Conservation (phyloP, 495 filamentous ascomycete species). For the Geoglossum glabrum region DNA sequence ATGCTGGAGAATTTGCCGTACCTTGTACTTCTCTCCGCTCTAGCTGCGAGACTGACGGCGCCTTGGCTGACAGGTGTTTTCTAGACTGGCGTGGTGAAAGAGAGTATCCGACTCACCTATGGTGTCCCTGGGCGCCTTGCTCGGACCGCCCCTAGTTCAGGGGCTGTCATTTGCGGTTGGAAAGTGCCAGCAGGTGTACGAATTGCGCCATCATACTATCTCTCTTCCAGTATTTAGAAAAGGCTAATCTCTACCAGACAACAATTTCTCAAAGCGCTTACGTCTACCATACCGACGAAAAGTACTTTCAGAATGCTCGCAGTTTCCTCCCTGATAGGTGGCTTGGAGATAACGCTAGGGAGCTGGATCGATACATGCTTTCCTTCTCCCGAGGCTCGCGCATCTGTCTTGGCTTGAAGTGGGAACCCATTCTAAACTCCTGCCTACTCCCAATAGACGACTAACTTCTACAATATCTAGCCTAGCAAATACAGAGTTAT, state of each 20-base stretch:
- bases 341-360: not conserved
- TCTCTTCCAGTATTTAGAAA: not conserved
- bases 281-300: not conserved
- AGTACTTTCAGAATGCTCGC: not conserved
- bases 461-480: not conserved
- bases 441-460: not conserved
- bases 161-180: not conserved
- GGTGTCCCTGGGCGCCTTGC: slow-evolving; percentile 4
- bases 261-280: not conserved
- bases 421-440: not conserved
- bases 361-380: slow-evolving; percentile 10
- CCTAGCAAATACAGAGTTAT: slow-evolving; percentile 12
- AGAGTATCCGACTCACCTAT: slow-evolving; percentile 6
- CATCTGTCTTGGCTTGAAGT: slow-evolving; percentile 11
- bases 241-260: not conserved
- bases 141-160: not conserved
- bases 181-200: not conserved
- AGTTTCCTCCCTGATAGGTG: not conserved
- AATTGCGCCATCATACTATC: not conserved
- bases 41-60: not conserved
- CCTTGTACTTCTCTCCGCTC: slow-evolving; percentile 1
- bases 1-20: slow-evolving; percentile 20
- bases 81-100: slow-evolving; percentile 5
- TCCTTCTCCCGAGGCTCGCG: slow-evolving; percentile 9
- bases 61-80: not conserved